Evolutionary conservation across 2,329 filamentous ascomycete species (phyloP), one percentile per base, ranked within the genome.

Genomic region (Claviceps maximensis): DNA sequence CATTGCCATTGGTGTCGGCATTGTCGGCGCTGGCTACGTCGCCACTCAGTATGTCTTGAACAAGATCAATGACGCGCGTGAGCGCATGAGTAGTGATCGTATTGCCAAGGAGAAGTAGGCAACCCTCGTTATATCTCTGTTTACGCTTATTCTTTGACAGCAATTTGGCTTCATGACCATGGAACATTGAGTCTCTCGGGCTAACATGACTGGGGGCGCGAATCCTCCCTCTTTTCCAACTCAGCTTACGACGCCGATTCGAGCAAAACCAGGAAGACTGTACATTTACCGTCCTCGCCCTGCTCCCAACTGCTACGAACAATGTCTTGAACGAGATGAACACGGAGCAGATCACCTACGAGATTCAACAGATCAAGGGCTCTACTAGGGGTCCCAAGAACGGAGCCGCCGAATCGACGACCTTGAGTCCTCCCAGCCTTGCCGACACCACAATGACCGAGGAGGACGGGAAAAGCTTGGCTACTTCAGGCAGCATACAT

Each of bases 221-320:
- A 3, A n/a, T n/a, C 13, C 2, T 25, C 47, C 38, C 10, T 21
- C 25, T 2, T 12, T 38, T 1, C 7, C 25, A 25, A 2, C 31
- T 5, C 44, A 97, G 91, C 69, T 80, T 98, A 56, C 89, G 90
- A 50, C 86, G 93, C 55, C 87, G 93, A 64, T 98, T 98, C 71
- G 89, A 97, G 69, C 93, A 98, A 71, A 98, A 98, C 69, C 93
- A 98, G 67, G 91, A 95, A 67, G 93, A 98, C 70, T 98, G 93
- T 71, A 96, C 91, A 48, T 96, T 94, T 67, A 98, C 93, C 40
- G 89, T 97, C 46, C 83, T 97, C n/a, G 93, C 91, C 31, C 82
- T 98, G 53, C 78, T 98, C 10, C 93, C 93, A 4, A 95, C 91
- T 36, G 87, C 89, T 7, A 90, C 90, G 25, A 83, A 93, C 59